Percentiles rank a stretch among this genome's conserved stretches.
Evolutionary conservation across 2,329 filamentous ascomycete genomes (phyloP).

Genomic region (Huntiella omanensis): DNA sequence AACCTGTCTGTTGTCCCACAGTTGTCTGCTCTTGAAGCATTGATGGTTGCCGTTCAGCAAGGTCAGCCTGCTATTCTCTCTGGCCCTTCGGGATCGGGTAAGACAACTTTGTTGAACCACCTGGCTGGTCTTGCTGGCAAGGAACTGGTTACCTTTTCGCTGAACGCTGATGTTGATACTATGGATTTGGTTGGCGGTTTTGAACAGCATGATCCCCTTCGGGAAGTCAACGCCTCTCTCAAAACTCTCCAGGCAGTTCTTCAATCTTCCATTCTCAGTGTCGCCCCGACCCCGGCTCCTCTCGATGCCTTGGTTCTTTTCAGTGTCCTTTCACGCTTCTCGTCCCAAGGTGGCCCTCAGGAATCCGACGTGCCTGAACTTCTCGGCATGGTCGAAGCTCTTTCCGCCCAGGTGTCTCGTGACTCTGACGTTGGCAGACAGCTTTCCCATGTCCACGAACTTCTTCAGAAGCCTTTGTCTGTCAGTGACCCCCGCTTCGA

Average conservation of each 20-base stretch:
- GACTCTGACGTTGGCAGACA: slow-evolving; percentile 27
- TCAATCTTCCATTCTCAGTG: slow-evolving; percentile 28
- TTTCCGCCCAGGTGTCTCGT: slow-evolving; percentile 24
- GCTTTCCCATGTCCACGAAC: slow-evolving; percentile 27
- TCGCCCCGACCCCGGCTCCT: slow-evolving; percentile 28
- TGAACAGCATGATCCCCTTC: slow-evolving; percentile 72
- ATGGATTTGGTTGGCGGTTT: slow-evolving; percentile 96
- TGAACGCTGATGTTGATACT: slow-evolving; percentile 90
- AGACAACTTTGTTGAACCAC: slow-evolving; percentile 61
- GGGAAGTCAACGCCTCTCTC: slow-evolving; percentile 43
- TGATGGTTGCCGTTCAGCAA: slow-evolving; percentile 73
- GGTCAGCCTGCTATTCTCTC: slow-evolving; percentile 80
- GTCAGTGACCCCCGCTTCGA: slow-evolving; percentile 70
- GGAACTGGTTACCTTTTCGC: slow-evolving; percentile 59
- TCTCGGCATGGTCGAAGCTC: slow-evolving; percentile 19
- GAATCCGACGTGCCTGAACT: slow-evolving; percentile 20
- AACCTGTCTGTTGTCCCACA: slow-evolving; percentile 32
- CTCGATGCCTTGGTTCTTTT: slow-evolving; percentile 30
- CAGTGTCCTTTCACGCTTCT: slow-evolving; percentile 26
- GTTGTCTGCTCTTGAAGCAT: slow-evolving; percentile 60
- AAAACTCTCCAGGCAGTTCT: slow-evolving; percentile 32
- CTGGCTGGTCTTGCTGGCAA: slow-evolving; percentile 65
- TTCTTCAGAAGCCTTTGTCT: slow-evolving; percentile 33
- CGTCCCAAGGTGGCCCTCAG: slow-evolving; percentile 14
- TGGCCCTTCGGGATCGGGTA: slow-evolving; percentile 70